A percentile compares a stretch with the other conserved stretches of the same genome.
phyloP scores from a whole-genome alignment of 257 asterid genomes.

The Nicotiana attenuata region DNA sequence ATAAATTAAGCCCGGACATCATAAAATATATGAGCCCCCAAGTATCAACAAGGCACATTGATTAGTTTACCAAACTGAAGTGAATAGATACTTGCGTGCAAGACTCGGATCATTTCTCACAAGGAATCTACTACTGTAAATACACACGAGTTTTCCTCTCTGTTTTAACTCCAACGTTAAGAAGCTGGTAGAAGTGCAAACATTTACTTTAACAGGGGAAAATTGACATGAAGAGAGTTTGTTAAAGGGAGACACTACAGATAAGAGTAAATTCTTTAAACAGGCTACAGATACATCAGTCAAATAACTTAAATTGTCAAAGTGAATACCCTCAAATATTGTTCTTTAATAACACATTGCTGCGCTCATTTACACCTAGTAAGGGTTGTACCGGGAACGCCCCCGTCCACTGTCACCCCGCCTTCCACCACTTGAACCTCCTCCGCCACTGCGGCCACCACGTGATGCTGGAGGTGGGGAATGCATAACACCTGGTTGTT shows the following conservation, averaged over 20 bases:
- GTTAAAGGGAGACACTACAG: not conserved
- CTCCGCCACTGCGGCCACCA: constrained; percentile 42
- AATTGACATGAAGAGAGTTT: not conserved
- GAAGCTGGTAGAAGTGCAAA: not conserved
- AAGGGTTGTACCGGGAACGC: constrained; percentile 79
- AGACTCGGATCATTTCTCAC: too few species aligned
- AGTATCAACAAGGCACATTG: too few species aligned
- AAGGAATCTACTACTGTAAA: not conserved
- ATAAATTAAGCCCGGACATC: too few species aligned
- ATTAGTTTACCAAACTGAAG: too few species aligned
- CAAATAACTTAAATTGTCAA: not conserved
- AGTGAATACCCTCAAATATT: not conserved
- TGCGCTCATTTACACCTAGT: constrained; percentile 15
- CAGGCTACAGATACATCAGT: not conserved
- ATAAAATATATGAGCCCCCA: too few species aligned
- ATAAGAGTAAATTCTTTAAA: not conserved
- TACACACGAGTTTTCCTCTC: too few species aligned
- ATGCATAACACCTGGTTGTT: constrained; percentile 78
- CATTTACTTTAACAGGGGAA: not conserved
- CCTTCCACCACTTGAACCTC: constrained; percentile 33
- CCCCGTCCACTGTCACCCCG: constrained; percentile 40
- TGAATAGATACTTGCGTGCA: too few species aligned
- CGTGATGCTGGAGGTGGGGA: constrained; percentile 54
- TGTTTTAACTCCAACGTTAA: not conserved
- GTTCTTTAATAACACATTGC: not conserved